These are phyloP conservation scores for Pseudofabraea citricarpa DNA, from an alignment of 2,329 filamentous ascomycete genomes.

Conservation along the genomic window DNA sequence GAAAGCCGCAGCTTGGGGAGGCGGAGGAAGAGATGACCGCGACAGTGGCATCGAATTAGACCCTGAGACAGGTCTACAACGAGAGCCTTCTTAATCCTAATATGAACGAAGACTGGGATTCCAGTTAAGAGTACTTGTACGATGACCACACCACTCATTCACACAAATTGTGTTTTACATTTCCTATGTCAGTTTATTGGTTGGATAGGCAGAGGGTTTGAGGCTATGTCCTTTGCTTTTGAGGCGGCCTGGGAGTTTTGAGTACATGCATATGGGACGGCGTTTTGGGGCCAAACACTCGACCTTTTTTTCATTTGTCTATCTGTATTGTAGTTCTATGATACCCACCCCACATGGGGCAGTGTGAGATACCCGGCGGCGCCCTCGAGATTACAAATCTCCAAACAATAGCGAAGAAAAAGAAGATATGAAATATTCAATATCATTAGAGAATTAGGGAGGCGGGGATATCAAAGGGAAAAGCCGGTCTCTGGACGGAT, in stretches of 20 bases:
- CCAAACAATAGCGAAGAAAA: too few species aligned
- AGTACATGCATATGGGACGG: neutral
- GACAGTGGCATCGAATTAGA: constrained; percentile 25
- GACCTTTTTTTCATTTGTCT: neutral
- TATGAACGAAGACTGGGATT: neutral
- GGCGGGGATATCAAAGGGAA: too few species aligned
- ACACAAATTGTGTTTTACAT: neutral
- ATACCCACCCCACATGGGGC: neutral
- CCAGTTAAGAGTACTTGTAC: neutral
- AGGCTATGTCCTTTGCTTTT: too few species aligned
- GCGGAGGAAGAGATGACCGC: constrained; percentile 19
- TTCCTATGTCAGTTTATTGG: neutral
- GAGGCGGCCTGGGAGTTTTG: neutral
- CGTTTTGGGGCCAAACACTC: neutral
- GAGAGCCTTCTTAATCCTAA: constrained; percentile 1
- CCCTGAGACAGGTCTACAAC: neutral
- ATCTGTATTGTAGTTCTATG: constrained; percentile 1
- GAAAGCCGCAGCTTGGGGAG: constrained; percentile 15
- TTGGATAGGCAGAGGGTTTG: too few species aligned
- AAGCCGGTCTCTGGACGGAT: too few species aligned
- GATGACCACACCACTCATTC: constrained; percentile 1
- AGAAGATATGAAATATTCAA: too few species aligned
- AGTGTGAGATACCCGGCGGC: neutral
- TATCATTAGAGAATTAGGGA: too few species aligned
- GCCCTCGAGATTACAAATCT: too few species aligned